Evolutionary conservation across 805 yeast species (phyloP), one percentile per base, ranked within the genome.

Genomic region (Monosporozyma yasuniensis): DNA sequence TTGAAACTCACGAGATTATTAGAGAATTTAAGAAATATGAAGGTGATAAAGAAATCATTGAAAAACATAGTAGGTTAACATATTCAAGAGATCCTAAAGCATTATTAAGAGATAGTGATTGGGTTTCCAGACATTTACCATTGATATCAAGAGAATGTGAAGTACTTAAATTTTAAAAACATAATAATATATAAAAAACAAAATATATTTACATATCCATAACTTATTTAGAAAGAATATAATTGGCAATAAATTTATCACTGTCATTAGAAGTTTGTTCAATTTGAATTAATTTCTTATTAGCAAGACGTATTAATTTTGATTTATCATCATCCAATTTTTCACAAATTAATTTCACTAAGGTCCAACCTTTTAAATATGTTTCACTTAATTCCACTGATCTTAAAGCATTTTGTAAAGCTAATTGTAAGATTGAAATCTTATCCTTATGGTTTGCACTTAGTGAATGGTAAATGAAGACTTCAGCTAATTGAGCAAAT

Each of bases 11-110:
- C 56, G 55, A 71, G 55, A 76, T 91, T 1, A 70, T 91, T 18
- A 72, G 96, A 52, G 96, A 91, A 67, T 83, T 81, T 66, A 84
- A 84, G 63, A 79, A 76, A 55, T 86, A 80, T 57, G 86, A 84
- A 61, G 79, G 72, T 22, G 67, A 70, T 6, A 65, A 68, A 12
- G 69, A 68, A 30, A 72, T 83, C 9, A 61, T 72, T 47, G 60
- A 66, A 16, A 70, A 69, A 44, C 69, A 82, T 5, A 39, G 25
- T 39, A 19, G 8, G 27, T 21, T 39, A 39, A 39, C 11, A 9
- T 14, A 19, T 19, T 39, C 42, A 21, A 73, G 67, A 55, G 96
- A 75, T 64, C 90, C 76, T 61, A 80, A 82, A 60, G 79, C 77
- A 59, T 77, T 77, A 39, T 67, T 91, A 47, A 73, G 98, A 51